Base-by-base conservation (phyloP, 2,329 filamentous ascomycete genomes). In the Trichoderma afroharzianum region DNA sequence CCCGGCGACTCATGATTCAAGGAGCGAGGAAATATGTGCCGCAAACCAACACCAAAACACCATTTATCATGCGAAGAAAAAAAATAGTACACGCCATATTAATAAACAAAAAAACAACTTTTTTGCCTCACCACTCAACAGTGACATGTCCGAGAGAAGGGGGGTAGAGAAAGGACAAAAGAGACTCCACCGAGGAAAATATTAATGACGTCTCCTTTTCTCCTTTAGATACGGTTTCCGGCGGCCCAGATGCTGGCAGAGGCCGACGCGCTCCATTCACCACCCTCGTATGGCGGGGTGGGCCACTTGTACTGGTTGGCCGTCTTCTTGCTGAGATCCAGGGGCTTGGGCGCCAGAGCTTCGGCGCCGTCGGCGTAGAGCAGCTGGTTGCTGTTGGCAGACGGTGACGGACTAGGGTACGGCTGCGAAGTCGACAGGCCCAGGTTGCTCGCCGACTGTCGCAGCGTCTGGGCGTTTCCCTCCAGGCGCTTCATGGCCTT, bases 261-360 rank as follows among this genome's bases (percentile, higher is more conserved):
- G 33, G 93, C 92, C 55, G 93, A 91, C 9, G 92, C 90, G 21
- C 92, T 94, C 95, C 95, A 98, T 80, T 97, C 95, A 57, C 91
- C 91, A 77, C 97, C 95, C 78, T 97, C 95, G 76, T 98, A 97
- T 4, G 96, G 95, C 26, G 96, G 96, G 18, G 96, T 98, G 3
- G 95, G 95, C 92, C 95, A 98, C 82, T 97, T 96, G 77, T 88
- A 85, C 73, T 87, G 83, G 24, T 77, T 82, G 14, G 82, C 79
- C 1, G 83, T 77, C 84, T 88, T 87, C 79, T 89, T 89, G 77
- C 86, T 85, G 69, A 93, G 89, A 75, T 93, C 88, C 74, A 95
- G 81, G 12, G 93, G 92, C 80, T 92, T 93, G 9, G 91, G 89
- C 2, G 91, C 88, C 39, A 90, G 81, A 0, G 84, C 84, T 77